Evolutionary conservation across 768 basidiomycete genomes (phyloP).

Genomic region (Mycena rosella): DNA sequence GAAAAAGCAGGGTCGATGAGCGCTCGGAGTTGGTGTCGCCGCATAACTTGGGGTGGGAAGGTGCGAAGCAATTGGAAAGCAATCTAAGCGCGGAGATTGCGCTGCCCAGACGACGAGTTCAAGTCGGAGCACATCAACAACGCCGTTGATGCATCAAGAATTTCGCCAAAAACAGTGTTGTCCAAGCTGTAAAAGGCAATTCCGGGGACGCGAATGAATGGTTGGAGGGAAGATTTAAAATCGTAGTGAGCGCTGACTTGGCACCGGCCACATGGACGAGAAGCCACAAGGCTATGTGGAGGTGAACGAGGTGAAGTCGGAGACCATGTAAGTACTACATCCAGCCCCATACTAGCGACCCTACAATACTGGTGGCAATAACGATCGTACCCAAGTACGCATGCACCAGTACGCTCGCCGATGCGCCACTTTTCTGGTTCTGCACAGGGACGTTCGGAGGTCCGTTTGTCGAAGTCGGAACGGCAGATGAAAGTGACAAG

Average conservation of each 20-base stretch:
- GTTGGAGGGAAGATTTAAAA: too few relatives aligned
- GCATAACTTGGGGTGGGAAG: too few relatives aligned
- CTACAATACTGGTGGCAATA: conserved; percentile 6
- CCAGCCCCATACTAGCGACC: conserved; percentile 19
- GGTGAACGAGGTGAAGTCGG: too few relatives aligned
- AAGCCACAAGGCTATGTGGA: too few relatives aligned
- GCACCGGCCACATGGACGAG: background rate
- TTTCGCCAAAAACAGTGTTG: background rate
- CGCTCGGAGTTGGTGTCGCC: background rate
- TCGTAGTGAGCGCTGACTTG: background rate
- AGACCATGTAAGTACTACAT: conserved; percentile 5
- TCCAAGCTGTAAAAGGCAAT: background rate
- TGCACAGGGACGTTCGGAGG: conserved; percentile 10
- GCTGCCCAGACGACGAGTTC: conserved; percentile 16
- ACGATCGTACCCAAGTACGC: background rate
- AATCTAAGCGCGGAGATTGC: background rate
- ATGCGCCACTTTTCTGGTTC: conserved; percentile 19
- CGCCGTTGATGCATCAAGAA: too few relatives aligned
- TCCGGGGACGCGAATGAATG: background rate
- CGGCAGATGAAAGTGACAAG: conserved; percentile 15
- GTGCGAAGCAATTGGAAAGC: too few relatives aligned
- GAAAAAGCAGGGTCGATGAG: background rate
- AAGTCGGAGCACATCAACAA: too few relatives aligned
- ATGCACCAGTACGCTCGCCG: background rate
- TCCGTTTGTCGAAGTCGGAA: conserved; percentile 11